Conservation (phyloP, 2,329 filamentous ascomycete genomes). For the Ceratocystiopsis sp. region DNA sequence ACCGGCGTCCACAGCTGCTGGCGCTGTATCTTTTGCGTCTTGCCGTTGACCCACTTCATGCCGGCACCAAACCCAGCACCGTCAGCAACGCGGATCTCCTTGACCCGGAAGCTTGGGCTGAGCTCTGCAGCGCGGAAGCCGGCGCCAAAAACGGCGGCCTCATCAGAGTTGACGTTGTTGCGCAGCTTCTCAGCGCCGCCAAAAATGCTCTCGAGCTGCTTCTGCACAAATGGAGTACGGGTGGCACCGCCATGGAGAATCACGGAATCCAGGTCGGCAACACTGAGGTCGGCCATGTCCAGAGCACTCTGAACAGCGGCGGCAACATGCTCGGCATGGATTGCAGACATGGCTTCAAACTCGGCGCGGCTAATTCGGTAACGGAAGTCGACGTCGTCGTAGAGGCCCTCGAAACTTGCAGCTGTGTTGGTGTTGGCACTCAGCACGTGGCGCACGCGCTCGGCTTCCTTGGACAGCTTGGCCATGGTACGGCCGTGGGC, state of each 20-base stretch:
- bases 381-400: slow-evolving; percentile 83
- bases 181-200: slow-evolving; percentile 65
- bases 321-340: slow-evolving; percentile 50
- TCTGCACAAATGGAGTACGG: slow-evolving; percentile 88
- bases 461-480: slow-evolving; percentile 85
- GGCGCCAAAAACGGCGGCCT: slow-evolving; percentile 89
- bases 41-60: slow-evolving; percentile 50
- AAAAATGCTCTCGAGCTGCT: slow-evolving; percentile 59
- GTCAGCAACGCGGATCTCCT: slow-evolving; percentile 82
- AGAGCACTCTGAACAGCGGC: slow-evolving; percentile 59
- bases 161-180: slow-evolving; percentile 91
- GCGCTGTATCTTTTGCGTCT: slow-evolving; percentile 52
- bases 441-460: slow-evolving; percentile 70
- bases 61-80: slow-evolving; percentile 55
- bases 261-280: slow-evolving; percentile 68
- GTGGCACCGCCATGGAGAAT: slow-evolving; percentile 86
- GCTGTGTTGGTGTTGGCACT: slow-evolving; percentile 80
- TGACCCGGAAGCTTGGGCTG: slow-evolving; percentile 91
- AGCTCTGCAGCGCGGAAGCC: slow-evolving; percentile 85
- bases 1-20: slow-evolving; percentile 71
- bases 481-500: slow-evolving; percentile 70
- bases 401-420: slow-evolving; percentile 72
- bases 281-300: slow-evolving; percentile 50
- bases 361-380: slow-evolving; percentile 69
- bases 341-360: slow-evolving; percentile 63